These are phyloP conservation scores for Wickerhamomyces rabaulensis DNA, from an alignment of 805 yeast species.

Conservation along the genomic window DNA sequence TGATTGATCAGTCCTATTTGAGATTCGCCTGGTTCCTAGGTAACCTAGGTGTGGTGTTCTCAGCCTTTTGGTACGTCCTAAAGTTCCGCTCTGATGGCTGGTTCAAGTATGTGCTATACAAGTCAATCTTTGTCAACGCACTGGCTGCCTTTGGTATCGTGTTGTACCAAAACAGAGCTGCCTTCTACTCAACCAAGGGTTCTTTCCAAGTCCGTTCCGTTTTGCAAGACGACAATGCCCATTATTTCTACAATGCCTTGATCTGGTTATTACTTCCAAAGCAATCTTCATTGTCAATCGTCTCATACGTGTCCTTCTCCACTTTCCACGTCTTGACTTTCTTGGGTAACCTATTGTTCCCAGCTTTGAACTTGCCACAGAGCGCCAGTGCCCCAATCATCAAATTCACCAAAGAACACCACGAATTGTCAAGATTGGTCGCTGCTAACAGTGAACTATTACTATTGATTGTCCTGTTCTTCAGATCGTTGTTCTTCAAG, in stretches of 20 bases:
- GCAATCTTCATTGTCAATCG: conserved; percentile 48
- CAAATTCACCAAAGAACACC: conserved; percentile 44
- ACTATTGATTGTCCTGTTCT: conserved; percentile 35
- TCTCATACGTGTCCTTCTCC: conserved; percentile 76
- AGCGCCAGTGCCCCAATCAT: conserved; percentile 28
- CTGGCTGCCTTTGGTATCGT: conserved; percentile 74
- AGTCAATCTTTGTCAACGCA: conserved; percentile 56
- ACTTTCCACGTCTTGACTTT: conserved; percentile 78
- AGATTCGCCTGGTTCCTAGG: conserved; percentile 79
- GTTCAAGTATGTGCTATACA: conserved; percentile 47
- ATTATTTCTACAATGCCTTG: conserved; percentile 57
- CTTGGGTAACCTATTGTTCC: conserved; percentile 58
- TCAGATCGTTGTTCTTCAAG: conserved; percentile 56
- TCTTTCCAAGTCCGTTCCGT: conserved; percentile 23
- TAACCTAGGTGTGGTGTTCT: conserved; percentile 43
- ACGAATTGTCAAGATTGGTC: conserved; percentile 51
- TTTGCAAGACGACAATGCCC: conserved; percentile 61
- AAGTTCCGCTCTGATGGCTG: conserved; percentile 27
- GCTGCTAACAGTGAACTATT: conserved; percentile 57
- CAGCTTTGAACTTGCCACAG: conserved; percentile 38
- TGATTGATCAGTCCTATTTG: conserved; percentile 20
- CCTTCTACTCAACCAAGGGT: conserved; percentile 18
- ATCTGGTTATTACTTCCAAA: conserved; percentile 55
- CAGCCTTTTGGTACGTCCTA: conserved; percentile 33
- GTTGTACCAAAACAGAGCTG: conserved; percentile 48